These are phyloP conservation scores for Penicillium sp. DNA, from an alignment of 2,329 filamentous ascomycete species.

Conservation along the genomic window DNA sequence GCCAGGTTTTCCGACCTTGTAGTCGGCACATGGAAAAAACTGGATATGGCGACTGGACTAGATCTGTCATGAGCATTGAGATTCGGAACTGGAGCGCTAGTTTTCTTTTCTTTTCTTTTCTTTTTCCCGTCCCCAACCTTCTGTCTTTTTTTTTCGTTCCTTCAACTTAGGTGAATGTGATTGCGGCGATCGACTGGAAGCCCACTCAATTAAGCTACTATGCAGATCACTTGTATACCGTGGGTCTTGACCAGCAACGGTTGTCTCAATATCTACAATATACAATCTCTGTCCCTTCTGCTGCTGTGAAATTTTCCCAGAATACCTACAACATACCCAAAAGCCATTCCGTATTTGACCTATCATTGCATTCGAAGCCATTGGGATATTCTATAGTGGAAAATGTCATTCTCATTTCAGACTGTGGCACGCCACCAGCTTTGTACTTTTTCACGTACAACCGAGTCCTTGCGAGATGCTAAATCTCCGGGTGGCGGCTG, in stretches of 20 bases:
- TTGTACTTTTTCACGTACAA: background rate
- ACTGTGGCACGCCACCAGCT: constrained; percentile 6
- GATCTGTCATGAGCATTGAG: background rate
- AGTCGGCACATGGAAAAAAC: background rate
- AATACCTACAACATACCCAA: background rate
- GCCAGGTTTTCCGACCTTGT: background rate
- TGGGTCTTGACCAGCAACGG: background rate
- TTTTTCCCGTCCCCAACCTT: background rate
- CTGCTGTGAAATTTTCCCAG: background rate
- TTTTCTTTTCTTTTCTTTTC: background rate
- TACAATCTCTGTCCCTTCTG: background rate
- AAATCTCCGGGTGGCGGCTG: background rate
- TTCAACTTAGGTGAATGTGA: background rate
- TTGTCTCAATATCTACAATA: background rate
- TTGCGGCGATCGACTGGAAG: constrained; percentile 12
- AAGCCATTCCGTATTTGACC: background rate
- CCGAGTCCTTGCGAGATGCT: background rate
- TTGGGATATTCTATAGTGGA: background rate
- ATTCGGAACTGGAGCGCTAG: background rate
- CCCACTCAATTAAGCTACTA: constrained; percentile 8
- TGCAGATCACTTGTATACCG: constrained; percentile 10
- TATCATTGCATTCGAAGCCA: no score
- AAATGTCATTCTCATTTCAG: constrained; percentile 5
- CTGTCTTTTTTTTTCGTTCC: background rate
- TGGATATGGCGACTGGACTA: background rate